phyloP scores from a whole-genome alignment of 257 asterid genomes.

The Orobanche coerulescens region DNA sequence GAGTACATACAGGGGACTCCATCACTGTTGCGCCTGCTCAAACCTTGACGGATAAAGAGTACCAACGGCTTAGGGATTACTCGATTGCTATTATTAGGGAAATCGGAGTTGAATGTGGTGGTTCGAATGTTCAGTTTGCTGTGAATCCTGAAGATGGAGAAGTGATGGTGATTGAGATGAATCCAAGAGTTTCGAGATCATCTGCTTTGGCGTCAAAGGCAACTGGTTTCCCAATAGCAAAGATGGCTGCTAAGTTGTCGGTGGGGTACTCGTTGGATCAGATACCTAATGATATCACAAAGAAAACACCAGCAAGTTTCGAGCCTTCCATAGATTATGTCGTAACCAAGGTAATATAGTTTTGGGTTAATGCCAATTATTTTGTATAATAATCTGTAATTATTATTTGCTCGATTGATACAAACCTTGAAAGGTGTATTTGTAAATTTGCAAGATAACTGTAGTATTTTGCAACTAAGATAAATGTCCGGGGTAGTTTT shows the following conservation, averaged over 20 bases:
- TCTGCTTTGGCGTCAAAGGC: slow-evolving; percentile 98
- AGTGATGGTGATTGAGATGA: slow-evolving; percentile 98
- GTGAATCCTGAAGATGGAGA: slow-evolving; percentile 93
- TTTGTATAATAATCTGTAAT: no score
- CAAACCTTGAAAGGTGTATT: no score
- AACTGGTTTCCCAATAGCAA: slow-evolving; percentile 97
- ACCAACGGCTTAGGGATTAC: slow-evolving; percentile 92
- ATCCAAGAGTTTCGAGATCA: slow-evolving; percentile 95
- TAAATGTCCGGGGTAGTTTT: no score
- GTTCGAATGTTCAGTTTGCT: slow-evolving; percentile 95
- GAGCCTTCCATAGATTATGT: slow-evolving; percentile 98
- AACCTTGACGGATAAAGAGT: slow-evolving; percentile 93
- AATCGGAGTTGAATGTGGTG: slow-evolving; percentile 98
- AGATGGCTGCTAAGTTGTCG: slow-evolving; percentile 96
- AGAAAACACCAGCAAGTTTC: slow-evolving; percentile 97
- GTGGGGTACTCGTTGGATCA: slow-evolving; percentile 94
- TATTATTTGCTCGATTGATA: no score
- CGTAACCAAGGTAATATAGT: slow-evolving; percentile 68
- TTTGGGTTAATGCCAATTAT: neutral
- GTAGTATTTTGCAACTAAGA: no score
- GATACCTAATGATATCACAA: slow-evolving; percentile 95
- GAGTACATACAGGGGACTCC: slow-evolving; percentile 95
- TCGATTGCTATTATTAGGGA: slow-evolving; percentile 96
- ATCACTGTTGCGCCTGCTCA: slow-evolving; percentile 99
- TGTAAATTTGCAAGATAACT: no score